Percentiles rank a stretch among this genome's conserved stretches.
These are phyloP conservation scores for Fusarium foetens DNA, from an alignment of 2,329 filamentous ascomycete genomes.

Conservation along the genomic window DNA sequence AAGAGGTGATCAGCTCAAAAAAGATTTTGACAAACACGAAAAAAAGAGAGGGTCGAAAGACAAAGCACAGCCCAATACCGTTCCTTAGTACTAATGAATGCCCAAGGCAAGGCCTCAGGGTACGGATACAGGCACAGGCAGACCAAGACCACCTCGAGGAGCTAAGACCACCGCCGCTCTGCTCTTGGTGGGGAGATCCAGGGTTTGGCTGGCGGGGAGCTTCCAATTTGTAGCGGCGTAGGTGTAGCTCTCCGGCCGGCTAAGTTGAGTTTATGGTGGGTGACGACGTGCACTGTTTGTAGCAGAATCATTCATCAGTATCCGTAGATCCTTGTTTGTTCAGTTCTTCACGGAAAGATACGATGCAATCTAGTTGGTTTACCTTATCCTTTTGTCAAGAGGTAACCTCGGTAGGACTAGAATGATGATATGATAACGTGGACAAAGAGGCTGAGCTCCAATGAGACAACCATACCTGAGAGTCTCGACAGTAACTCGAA, in stretches of 20 bases:
- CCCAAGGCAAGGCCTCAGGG: constrained; percentile 15
- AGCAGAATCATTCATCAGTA: background rate
- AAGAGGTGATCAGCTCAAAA: background rate
- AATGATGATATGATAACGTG: constrained; percentile 2
- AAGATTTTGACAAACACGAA: background rate
- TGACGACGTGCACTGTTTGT: constrained; percentile 30
- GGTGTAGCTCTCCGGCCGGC: constrained; percentile 4
- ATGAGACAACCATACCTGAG: background rate
- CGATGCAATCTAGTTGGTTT: background rate
- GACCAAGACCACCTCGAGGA: constrained; percentile 2
- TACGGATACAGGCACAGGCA: background rate
- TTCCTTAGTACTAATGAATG: constrained; percentile 17
- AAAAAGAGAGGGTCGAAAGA: constrained; percentile 19
- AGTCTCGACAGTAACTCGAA: background rate
- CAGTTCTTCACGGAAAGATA: background rate
- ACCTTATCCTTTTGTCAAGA: background rate
- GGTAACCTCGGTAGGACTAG: background rate
- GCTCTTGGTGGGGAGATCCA: constrained; percentile 21
- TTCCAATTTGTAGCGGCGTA: constrained; percentile 19
- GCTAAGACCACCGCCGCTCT: constrained; percentile 28
- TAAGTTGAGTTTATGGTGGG: constrained; percentile 20
- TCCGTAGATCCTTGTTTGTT: background rate
- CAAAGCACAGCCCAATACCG: constrained; percentile 31
- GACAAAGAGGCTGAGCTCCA: constrained; percentile 16
- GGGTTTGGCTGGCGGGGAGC: constrained; percentile 20